Percentiles rank a stretch among this genome's conserved stretches.
phyloP scores from a whole-genome alignment of 225 moss, liverwort and hornwort species.

The Sphagnum contortum region DNA sequence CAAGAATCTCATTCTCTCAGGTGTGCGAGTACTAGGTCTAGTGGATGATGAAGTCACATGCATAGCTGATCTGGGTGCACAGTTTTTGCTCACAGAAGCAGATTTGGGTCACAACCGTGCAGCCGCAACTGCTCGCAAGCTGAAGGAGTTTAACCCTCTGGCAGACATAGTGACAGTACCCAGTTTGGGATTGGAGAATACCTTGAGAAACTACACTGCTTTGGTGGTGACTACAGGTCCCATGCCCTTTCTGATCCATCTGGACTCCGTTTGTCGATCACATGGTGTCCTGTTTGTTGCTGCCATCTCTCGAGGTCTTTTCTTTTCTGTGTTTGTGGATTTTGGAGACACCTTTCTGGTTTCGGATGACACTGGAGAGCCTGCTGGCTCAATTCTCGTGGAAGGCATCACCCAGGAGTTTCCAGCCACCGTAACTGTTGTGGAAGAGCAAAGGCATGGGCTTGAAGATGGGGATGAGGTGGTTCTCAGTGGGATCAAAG shows the following conservation, averaged over 20 bases:
- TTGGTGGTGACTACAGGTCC: slow-evolving; percentile 68
- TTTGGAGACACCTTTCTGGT: slow-evolving; percentile 76
- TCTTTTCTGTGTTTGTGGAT: slow-evolving; percentile 74
- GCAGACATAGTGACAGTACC: slow-evolving; percentile 58
- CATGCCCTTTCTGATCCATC: slow-evolving; percentile 46
- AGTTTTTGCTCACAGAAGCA: slow-evolving; percentile 61
- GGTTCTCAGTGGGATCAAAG: slow-evolving; percentile 69
- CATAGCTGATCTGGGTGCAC: slow-evolving; percentile 68
- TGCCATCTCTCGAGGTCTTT: slow-evolving; percentile 67
- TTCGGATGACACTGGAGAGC: slow-evolving; percentile 79
- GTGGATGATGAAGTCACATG: slow-evolving; percentile 75
- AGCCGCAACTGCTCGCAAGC: slow-evolving; percentile 57
- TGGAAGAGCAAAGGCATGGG: slow-evolving; percentile 87
- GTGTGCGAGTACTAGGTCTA: slow-evolving; percentile 78
- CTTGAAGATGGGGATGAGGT: slow-evolving; percentile 94
- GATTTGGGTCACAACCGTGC: slow-evolving; percentile 79
- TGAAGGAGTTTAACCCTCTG: slow-evolving; percentile 61
- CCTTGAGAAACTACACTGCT: slow-evolving; percentile 52
- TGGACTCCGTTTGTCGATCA: slow-evolving; percentile 71
- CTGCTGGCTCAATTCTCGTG: slow-evolving; percentile 59
- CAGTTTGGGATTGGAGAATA: slow-evolving; percentile 49
- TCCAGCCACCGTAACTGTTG: slow-evolving; percentile 92
- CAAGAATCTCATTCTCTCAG: slow-evolving; percentile 83
- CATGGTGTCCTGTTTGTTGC: slow-evolving; percentile 64
- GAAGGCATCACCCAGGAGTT: slow-evolving; percentile 97